Evolutionary conservation across 805 yeast genomes (phyloP).

Genomic region (Dipodascus geniculatus): DNA sequence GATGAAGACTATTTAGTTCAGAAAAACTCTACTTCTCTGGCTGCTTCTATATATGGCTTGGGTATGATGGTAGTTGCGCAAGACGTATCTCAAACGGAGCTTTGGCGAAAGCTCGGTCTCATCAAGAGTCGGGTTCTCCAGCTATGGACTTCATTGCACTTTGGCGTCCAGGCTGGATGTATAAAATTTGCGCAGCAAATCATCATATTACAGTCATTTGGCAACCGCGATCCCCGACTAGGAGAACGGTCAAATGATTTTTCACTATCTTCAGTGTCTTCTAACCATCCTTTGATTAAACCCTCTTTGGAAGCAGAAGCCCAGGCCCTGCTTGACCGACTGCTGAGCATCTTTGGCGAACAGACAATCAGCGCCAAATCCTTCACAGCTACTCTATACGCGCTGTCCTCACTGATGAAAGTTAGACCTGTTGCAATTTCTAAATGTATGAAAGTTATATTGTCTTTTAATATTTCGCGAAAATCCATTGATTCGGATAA

Average conservation of each 20-base stretch:
- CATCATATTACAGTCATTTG: conserved; percentile 41
- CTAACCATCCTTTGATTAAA: conserved; percentile 56
- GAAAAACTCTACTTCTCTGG: conserved; percentile 30
- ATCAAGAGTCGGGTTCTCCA: conserved; percentile 50
- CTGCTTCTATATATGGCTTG: conserved; percentile 35
- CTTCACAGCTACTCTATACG: conserved; percentile 58
- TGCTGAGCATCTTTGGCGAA: conserved; percentile 44
- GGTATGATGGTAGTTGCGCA: conserved; percentile 34
- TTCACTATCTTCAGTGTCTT: conserved; percentile 39
- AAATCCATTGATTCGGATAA: conserved; percentile 10
- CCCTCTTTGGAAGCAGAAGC: conserved; percentile 60
- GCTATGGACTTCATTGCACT: conserved; percentile 38
- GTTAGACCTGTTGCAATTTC: conserved; percentile 47
- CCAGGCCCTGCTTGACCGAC: conserved; percentile 49
- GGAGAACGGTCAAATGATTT: conserved; percentile 24
- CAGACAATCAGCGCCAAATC: conserved; percentile 44
- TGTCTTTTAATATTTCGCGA: conserved; percentile 39
- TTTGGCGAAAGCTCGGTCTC: conserved; percentile 45
- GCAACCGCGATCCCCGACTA: conserved; percentile 25
- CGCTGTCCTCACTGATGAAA: conserved; percentile 49
- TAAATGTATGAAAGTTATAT: conserved; percentile 45
- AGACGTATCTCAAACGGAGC: conserved; percentile 26
- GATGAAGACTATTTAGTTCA: conserved; percentile 19
- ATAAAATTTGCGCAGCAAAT: conserved; percentile 58
- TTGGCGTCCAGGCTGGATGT: conserved; percentile 55